Evolutionary conservation across 2,329 filamentous ascomycete genomes (phyloP).

Genomic region (Seiridium cupressi): DNA sequence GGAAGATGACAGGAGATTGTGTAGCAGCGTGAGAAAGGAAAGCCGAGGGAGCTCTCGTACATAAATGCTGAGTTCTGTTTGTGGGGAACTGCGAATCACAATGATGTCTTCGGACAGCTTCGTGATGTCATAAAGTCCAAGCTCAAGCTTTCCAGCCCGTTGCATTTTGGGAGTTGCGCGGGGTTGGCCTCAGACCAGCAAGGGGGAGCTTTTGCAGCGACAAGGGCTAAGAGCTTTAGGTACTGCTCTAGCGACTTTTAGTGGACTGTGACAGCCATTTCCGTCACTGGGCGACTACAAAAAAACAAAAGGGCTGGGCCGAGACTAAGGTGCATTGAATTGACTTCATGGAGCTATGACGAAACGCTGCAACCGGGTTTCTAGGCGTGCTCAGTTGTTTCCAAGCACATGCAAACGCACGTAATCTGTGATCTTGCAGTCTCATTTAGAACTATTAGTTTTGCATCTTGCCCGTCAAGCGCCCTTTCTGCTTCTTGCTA

Average conservation of each 20-base stretch:
- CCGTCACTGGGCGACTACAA: not conserved
- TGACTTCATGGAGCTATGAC: no score
- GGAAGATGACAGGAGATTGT: not conserved
- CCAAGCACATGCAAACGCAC: no score
- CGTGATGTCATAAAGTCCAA: constrained; percentile 4
- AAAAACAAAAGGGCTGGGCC: no score
- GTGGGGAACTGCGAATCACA: constrained; percentile 1
- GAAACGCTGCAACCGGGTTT: no score
- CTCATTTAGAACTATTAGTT: no score
- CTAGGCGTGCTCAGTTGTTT: no score
- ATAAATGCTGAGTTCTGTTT: not conserved
- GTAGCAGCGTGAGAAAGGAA: not conserved
- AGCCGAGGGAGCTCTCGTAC: not conserved
- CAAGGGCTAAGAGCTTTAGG: not conserved
- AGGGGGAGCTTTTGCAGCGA: not conserved
- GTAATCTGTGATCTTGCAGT: no score
- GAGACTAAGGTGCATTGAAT: no score
- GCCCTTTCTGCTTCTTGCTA: no score
- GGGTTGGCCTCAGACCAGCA: no score
- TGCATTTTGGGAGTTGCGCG: not conserved
- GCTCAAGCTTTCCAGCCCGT: constrained; percentile 4
- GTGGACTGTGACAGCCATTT: not conserved
- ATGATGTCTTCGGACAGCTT: constrained; percentile 1
- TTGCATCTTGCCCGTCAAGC: no score
- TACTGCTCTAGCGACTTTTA: constrained; percentile 1